phyloP scores from a whole-genome alignment of 2,329 filamentous ascomycete species.

The Diaporthe batatas region DNA sequence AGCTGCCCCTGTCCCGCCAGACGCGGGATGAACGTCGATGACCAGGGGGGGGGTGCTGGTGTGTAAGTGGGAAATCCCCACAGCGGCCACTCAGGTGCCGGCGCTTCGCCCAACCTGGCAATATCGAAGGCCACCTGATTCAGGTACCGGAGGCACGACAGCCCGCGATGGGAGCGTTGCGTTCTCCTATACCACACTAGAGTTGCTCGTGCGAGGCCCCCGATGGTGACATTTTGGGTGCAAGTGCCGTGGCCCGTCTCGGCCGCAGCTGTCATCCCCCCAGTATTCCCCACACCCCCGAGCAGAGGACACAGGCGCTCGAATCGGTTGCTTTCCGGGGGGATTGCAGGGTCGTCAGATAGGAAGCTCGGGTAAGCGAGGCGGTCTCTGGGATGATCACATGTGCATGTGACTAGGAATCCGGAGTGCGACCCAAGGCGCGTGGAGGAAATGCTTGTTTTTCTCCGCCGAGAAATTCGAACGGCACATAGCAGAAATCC shows the following conservation, averaged over 20 bases:
- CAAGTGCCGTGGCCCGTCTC: slow-evolving; percentile 14
- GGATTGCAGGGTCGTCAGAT: neutral
- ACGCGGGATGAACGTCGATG: slow-evolving; percentile 10
- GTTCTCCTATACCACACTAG: neutral
- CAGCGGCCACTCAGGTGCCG: slow-evolving; percentile 27
- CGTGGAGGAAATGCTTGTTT: slow-evolving; percentile 24
- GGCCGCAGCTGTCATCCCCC: neutral
- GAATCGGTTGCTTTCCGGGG: slow-evolving; percentile 1
- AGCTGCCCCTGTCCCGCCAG: neutral
- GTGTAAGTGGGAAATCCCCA: neutral
- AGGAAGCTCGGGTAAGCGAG: slow-evolving; percentile 3
- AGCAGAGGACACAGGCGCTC: neutral
- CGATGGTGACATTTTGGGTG: neutral
- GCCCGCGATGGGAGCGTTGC: neutral
- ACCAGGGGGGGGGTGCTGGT: slow-evolving; percentile 5
- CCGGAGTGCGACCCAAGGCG: neutral
- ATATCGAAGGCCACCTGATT: slow-evolving; percentile 8
- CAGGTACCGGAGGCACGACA: slow-evolving; percentile 7
- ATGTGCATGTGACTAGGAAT: slow-evolving; percentile 6
- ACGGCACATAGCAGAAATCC: too few species aligned
- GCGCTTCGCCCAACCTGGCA: slow-evolving; percentile 7
- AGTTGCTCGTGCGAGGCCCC: too few species aligned
- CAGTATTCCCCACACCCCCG: neutral
- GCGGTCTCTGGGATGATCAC: neutral
- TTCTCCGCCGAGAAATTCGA: neutral